Base-by-base conservation (phyloP, 2,329 filamentous ascomycete species). In the Monilinia vaccinii-corymbosi region DNA sequence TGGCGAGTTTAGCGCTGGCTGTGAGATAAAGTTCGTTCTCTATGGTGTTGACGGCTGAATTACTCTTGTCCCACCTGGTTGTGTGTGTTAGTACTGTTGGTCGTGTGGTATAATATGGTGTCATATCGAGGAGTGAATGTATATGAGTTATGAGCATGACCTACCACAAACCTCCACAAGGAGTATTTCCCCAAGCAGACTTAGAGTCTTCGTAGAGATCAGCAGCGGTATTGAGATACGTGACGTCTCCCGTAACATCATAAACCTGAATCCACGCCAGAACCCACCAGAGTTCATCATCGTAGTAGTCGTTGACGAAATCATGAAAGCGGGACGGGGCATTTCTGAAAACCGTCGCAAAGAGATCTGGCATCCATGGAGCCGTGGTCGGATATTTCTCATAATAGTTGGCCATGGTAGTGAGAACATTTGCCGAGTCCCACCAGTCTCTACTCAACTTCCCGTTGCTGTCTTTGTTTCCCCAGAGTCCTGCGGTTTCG, bases 381-480 rank as follows among this genome's bases (percentile, higher is more conserved):
- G 49, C 42, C 40, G 0, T 58, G 14, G 13, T 28, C 6, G 68
- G 69, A 23, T 65, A 70, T 21, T 61, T 64, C 25, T 65, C 65
- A 56, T 71, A 64, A 28, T 82, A 71, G 58, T 89, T 82, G 47
- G 79, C 80, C 16, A 90, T 71, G 31, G 79, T 80, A 0, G 85
- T 87, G 60, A 90, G 74, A 52, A 79, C 78, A 68, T 89, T 90
- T 46, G 81, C 88, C 55, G 79, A 80, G 67, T 88, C 87, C 87
- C 88, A 91, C 88, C 88, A 91, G 5, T 78, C 76, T 0, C 79
- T 78, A 56, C 81, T 73, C 82, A 84, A 90, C 10, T 87, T 75
- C 2, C 87, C 86, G 0, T 78, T 82, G 2, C 70, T 67, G 2
- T 58, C 45, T 3, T 13, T 2, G 11, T 25, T n/a, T 57, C 81